Percentiles rank a stretch among this genome's conserved stretches.
Conservation (phyloP, 2,329 filamentous ascomycete genomes). For the Colletotrichum zoysiae region DNA sequence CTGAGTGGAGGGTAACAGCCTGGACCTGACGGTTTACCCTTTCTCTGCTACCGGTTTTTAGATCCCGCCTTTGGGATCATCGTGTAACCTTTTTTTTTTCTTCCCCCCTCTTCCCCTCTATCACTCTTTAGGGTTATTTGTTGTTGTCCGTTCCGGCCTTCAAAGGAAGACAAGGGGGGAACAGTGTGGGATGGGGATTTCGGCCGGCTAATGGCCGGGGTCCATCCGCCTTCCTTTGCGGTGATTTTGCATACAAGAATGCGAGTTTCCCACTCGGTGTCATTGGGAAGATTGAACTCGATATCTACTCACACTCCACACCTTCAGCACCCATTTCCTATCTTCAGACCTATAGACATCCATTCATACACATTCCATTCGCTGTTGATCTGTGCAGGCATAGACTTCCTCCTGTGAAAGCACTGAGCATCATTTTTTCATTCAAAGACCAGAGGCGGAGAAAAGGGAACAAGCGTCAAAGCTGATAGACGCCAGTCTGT, state of each 20-base stretch:
- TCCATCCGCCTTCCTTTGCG: conserved; percentile 8
- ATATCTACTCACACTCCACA: not conserved
- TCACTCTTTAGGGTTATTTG: conserved; percentile 21
- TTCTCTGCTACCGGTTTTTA: conserved; percentile 1
- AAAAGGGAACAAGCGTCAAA: conserved; percentile 11
- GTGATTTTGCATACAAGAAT: conserved; percentile 21
- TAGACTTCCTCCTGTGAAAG: conserved; percentile 19
- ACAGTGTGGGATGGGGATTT: conserved; percentile 2
- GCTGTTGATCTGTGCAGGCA: conserved; percentile 34
- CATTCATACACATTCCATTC: not conserved
- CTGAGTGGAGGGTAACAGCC: conserved; percentile 2
- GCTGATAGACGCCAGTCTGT: conserved; percentile 36
- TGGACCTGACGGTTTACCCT: conserved; percentile 30
- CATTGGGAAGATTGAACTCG: not conserved
- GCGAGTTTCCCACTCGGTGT: conserved; percentile 2
- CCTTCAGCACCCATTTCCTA: conserved; percentile 4
- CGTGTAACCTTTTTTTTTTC: not conserved
- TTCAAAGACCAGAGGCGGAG: not conserved
- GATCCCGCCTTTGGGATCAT: not conserved
- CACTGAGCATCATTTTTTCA: not conserved
- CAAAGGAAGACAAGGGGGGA: conserved; percentile 25
- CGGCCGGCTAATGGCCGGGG: conserved; percentile 1
- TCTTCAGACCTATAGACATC: conserved; percentile 20
- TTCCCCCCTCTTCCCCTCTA: not conserved
- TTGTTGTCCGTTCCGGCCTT: conserved; percentile 31